Evolutionary conservation across 306 rosid genomes (phyloP).

Genomic region (Nissolia schottii): DNA sequence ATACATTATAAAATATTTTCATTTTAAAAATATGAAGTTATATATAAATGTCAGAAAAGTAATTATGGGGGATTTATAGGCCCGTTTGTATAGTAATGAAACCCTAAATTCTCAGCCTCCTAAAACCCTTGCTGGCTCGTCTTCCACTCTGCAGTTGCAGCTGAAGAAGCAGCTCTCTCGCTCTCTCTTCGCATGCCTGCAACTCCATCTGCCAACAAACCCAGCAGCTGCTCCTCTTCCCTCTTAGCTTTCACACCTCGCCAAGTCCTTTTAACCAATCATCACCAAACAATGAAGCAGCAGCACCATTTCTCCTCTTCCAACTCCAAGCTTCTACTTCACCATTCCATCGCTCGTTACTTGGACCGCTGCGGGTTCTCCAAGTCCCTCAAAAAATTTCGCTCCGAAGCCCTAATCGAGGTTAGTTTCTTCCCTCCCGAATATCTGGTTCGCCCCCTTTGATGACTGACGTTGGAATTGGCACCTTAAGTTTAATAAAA

Average conservation of each 20-base stretch:
- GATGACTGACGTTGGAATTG: neutral
- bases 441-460: too few species aligned
- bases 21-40: too few species aligned
- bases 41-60: too few species aligned
- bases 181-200: constrained; percentile 60
- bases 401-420: constrained; percentile 59
- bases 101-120: constrained; percentile 13
- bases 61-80: neutral
- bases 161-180: neutral
- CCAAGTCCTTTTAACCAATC: constrained; percentile 49
- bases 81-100: neutral
- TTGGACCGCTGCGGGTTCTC: constrained; percentile 55
- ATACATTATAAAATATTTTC: too few species aligned
- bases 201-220: constrained; percentile 22
- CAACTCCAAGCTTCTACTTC: constrained; percentile 42
- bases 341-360: constrained; percentile 55
- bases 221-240: constrained; percentile 16
- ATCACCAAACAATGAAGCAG: constrained; percentile 44
- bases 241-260: constrained; percentile 67
- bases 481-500: neutral
- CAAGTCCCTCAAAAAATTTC: constrained; percentile 66
- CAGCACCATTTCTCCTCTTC: too few species aligned
- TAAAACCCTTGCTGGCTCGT: neutral
- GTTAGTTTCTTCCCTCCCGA: constrained; percentile 22
- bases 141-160: neutral